phyloP scores from a whole-genome alignment of 768 basidiomycete species.

The Pulveroboletus sp. region DNA sequence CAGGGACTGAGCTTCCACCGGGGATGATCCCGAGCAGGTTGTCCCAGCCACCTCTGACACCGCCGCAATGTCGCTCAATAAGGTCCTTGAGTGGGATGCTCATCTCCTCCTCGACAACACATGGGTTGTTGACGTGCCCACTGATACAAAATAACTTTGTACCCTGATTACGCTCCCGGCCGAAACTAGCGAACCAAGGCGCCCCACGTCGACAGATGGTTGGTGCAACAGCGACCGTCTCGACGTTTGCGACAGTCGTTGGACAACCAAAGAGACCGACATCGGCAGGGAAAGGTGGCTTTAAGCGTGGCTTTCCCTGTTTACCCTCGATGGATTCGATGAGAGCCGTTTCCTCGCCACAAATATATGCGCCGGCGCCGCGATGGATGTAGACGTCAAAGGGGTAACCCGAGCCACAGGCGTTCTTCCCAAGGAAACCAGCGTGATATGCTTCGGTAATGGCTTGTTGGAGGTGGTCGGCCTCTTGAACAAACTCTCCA shows the following conservation, averaged over 20 bases:
- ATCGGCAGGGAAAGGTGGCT: constrained; percentile 98
- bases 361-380: constrained; percentile 97
- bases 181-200: constrained; percentile 91
- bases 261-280: constrained; percentile 98
- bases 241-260: constrained; percentile 96
- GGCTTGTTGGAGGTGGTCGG: constrained; percentile 89
- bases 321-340: constrained; percentile 98
- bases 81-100: constrained; percentile 92
- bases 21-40: constrained; percentile 97
- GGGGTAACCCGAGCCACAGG: constrained; percentile 88
- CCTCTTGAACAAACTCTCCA: constrained; percentile 97
- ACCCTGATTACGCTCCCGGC: constrained; percentile 88
- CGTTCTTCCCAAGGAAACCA: constrained; percentile 85
- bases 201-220: constrained; percentile 91
- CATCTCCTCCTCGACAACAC: constrained; percentile 99
- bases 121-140: constrained; percentile 97
- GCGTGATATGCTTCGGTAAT: constrained; percentile 93
- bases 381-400: constrained; percentile 99
- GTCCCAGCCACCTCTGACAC: constrained; percentile 93
- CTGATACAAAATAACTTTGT: constrained; percentile 98
- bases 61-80: constrained; percentile 96
- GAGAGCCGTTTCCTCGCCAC: constrained; percentile 96
- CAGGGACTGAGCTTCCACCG: constrained; percentile 92
- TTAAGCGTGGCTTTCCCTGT: constrained; percentile 95
- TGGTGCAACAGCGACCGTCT: constrained; percentile 96